These are phyloP conservation scores for Plasmodium knowlesi DNA, from an alignment of 169 alveolate species.

Conservation along the genomic window DNA sequence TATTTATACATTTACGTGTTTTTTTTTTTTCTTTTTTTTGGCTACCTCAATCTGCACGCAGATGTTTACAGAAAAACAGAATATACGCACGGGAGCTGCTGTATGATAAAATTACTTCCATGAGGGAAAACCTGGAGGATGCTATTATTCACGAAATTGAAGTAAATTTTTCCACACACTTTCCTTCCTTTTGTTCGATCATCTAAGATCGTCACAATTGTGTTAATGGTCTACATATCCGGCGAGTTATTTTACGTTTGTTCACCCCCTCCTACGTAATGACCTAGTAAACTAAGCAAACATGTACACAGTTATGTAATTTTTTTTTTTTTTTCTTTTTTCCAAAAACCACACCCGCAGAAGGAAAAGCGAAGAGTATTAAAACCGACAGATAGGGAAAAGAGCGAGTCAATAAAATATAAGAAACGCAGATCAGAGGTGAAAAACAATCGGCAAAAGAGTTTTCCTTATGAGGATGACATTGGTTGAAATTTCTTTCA, in stretches of 20 bases:
- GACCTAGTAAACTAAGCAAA: neutral
- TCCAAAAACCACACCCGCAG: constrained; percentile 31
- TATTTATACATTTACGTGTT: neutral
- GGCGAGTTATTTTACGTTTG: neutral
- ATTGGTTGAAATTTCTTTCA: constrained; percentile 19
- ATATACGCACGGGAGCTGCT: constrained; percentile 81
- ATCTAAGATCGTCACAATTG: neutral
- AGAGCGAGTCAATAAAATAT: constrained; percentile 76
- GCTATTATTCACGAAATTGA: constrained; percentile 6
- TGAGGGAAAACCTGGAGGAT: constrained; percentile 22
- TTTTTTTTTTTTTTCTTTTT: neutral
- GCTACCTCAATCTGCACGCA: neutral
- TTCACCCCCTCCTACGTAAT: neutral
- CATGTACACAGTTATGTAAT: no score
- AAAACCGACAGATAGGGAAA: constrained; percentile 81
- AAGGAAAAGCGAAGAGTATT: constrained; percentile 79
- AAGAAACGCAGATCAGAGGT: constrained; percentile 81
- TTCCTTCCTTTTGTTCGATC: neutral
- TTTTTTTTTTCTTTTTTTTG: neutral
- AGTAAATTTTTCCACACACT: neutral
- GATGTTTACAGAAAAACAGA: constrained; percentile 79
- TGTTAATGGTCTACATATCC: neutral
- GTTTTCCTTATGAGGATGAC: constrained; percentile 29
- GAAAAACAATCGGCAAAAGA: constrained; percentile 78
- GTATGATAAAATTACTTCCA: constrained; percentile 68